Base-by-base conservation (phyloP, 345 rosid genomes). In the Arabidopsis suecica region DNA sequence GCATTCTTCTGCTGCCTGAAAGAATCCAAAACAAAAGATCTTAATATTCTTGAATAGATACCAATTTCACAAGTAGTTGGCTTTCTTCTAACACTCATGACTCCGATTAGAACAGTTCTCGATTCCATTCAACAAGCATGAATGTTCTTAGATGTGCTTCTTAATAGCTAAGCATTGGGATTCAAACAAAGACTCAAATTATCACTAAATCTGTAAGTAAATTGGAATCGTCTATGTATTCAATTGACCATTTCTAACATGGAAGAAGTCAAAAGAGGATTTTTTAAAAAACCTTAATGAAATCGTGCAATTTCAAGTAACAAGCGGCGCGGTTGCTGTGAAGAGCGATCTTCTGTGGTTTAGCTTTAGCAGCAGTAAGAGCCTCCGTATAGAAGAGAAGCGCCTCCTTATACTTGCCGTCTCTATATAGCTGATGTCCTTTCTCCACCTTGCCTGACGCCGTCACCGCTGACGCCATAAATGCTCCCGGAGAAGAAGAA, bases 251-350 rank as follows among this genome's bases (percentile, higher is more conserved):
- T 48, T 12, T 41, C 32, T 14, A 56, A 13, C n/a, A 36, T 44
- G 36, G 10, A 38, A 38, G 23, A 42, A 41, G 28, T 23, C 54
- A 28, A 30, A 12, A 20, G 14, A 0, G 41, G 1, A 16, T 16
- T 16, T 16, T 16, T 16, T 16, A 1, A 25, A n/a, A 12, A 1
- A 93, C 97, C 93, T 85, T 82, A 41, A 83, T 79, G 95, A 94
- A 94, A 76, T 82, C 80, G 79, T 87, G 97, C 42, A 94, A 61
- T 57, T 91, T 94, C 80, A 94, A 74, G 66, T 69, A 94, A 76
- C 98, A 94, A 79, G 97, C 97, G 60, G 98, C 98, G 48, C 97
- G 82, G 72, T 94, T 94, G 76, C 98, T 94, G 73, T 94, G 96
- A 68, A 94, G 76, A 65, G 96, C 88, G 84, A 94, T 94, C 89